These are phyloP conservation scores for Aegilops bicornis DNA, from an alignment of 176 grass and related monocot species.

Conservation along the genomic window DNA sequence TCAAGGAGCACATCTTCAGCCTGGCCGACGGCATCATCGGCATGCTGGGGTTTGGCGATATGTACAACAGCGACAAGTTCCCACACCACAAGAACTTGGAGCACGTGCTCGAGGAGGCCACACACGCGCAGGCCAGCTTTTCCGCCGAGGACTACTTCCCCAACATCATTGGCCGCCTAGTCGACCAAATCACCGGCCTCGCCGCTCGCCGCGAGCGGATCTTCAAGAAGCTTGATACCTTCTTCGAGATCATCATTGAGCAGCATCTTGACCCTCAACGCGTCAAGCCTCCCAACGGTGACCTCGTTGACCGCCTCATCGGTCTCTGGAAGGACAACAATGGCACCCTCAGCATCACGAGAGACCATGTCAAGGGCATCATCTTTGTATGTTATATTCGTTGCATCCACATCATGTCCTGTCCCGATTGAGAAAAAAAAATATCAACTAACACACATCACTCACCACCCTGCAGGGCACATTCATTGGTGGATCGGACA, in stretches of 20 bases:
- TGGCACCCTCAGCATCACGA: too few relatives aligned
- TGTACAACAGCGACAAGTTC: not conserved
- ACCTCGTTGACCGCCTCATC: too few relatives aligned
- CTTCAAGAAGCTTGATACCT: too few relatives aligned
- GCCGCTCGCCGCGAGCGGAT: too few relatives aligned
- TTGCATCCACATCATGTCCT: not conserved
- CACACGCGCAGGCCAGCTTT: not conserved
- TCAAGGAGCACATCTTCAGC: conserved; percentile 2
- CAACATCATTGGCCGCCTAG: not conserved
- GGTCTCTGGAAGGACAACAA: too few relatives aligned
- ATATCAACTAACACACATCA: not conserved
- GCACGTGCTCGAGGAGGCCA: not conserved
- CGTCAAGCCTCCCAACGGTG: too few relatives aligned
- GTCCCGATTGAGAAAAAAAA: not conserved
- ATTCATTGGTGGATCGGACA: not conserved
- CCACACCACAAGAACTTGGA: not conserved
- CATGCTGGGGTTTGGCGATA: conserved; percentile 2
- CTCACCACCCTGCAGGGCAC: not conserved
- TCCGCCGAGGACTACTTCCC: not conserved
- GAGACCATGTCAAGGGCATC: too few relatives aligned
- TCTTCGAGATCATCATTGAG: too few relatives aligned
- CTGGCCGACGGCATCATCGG: conserved; percentile 22
- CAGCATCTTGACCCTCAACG: too few relatives aligned
- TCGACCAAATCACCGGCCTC: not conserved
- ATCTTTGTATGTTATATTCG: too few relatives aligned